These are phyloP conservation scores for Penicillium sp. DNA, from an alignment of 2,329 filamentous ascomycete genomes.

Conservation along the genomic window DNA sequence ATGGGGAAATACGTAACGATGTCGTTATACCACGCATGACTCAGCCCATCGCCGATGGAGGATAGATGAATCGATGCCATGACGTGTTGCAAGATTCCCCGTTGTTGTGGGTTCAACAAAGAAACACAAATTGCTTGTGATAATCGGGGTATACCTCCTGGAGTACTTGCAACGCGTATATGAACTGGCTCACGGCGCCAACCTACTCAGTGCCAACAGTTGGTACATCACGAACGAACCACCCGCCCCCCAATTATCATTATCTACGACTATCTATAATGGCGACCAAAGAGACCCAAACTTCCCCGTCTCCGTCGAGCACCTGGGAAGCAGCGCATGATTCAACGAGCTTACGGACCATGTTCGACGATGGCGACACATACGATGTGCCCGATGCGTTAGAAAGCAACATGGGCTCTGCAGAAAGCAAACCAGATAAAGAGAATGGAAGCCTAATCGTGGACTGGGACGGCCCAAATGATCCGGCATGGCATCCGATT, in stretches of 20 bases:
- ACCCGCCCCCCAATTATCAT: too few species aligned
- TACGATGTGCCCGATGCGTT: not conserved
- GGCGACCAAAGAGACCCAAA: not conserved
- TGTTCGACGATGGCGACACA: not conserved
- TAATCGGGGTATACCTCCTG: too few species aligned
- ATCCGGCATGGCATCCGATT: not conserved
- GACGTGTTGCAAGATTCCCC: not conserved
- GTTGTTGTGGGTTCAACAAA: not conserved
- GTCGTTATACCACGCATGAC: not conserved
- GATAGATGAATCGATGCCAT: not conserved
- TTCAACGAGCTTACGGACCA: not conserved
- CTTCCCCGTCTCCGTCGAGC: not conserved
- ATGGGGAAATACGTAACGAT: not conserved
- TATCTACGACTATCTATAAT: not conserved
- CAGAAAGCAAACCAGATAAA: not conserved
- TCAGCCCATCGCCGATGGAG: not conserved
- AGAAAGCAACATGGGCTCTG: not conserved
- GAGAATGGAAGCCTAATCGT: not conserved
- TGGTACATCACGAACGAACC: not conserved
- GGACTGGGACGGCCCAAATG: constrained; percentile 4
- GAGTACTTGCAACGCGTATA: not conserved
- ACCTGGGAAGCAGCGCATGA: not conserved
- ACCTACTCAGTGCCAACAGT: not conserved
- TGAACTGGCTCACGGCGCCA: too few species aligned
- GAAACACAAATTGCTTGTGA: too few species aligned